phyloP scores from a whole-genome alignment of 2,329 filamentous ascomycete species.

The Huntiella omanensis region DNA sequence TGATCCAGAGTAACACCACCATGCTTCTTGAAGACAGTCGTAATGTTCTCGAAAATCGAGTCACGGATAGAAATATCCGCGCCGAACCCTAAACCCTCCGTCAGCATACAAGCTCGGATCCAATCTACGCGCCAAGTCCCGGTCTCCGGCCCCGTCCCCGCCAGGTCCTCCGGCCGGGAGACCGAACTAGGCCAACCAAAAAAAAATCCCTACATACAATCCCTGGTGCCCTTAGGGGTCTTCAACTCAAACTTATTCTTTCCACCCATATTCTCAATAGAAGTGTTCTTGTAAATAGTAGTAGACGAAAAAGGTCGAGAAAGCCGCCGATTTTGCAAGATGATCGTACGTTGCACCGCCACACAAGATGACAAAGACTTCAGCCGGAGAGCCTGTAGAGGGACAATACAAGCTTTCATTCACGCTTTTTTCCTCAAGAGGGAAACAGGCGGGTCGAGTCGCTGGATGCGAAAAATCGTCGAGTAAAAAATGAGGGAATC shows the following conservation, averaged over 20 bases:
- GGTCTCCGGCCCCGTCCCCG: neutral
- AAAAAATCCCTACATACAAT: constrained; percentile 32
- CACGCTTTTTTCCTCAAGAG: no score
- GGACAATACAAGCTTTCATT: no score
- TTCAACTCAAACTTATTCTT: constrained; percentile 52
- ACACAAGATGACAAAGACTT: no score
- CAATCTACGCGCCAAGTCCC: neutral
- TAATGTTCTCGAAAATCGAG: constrained; percentile 59
- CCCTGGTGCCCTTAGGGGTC: constrained; percentile 78
- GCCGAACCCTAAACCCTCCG: constrained; percentile 36
- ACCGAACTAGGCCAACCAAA: neutral
- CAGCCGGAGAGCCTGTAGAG: no score
- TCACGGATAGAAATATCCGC: constrained; percentile 65
- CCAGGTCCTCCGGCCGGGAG: neutral
- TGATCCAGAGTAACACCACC: constrained; percentile 66
- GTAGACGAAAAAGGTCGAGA: no score
- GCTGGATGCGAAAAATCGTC: no score
- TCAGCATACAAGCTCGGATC: neutral
- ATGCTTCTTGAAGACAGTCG: constrained; percentile 65
- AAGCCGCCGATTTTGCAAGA: no score
- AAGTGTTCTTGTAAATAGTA: no score
- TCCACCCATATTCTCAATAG: constrained; percentile 18
- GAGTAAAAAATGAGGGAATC: no score
- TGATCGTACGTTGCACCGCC: no score
- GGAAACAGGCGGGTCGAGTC: no score